These are phyloP conservation scores for Fusarium continuum DNA, from an alignment of 2,329 filamentous ascomycete genomes.

Conservation along the genomic window DNA sequence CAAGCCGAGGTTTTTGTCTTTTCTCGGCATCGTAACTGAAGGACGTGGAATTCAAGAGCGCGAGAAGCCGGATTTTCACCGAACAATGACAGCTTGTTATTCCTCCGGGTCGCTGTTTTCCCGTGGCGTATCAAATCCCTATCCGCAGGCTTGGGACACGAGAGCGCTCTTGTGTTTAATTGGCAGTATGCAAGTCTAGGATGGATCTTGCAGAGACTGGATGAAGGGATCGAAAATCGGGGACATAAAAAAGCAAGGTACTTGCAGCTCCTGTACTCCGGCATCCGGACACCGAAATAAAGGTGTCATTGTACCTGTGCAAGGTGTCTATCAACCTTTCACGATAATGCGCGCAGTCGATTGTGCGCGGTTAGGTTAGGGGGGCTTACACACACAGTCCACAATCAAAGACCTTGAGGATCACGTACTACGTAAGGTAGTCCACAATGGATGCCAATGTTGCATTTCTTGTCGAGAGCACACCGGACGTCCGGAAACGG, in stretches of 20 bases:
- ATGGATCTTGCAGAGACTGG: conserved; percentile 17
- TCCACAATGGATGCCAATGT: conserved; percentile 13
- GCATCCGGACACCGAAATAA: conserved; percentile 20
- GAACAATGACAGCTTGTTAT: conserved; percentile 4
- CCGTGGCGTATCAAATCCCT: conserved; percentile 5
- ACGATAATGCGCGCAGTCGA: neutral
- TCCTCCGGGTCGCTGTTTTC: neutral
- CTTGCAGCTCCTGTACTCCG: conserved; percentile 27
- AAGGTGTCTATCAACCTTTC: conserved; percentile 10
- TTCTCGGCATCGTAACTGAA: neutral
- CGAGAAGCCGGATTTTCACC: conserved; percentile 36
- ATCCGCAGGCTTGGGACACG: conserved; percentile 7
- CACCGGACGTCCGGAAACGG: conserved; percentile 39
- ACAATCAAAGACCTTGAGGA: neutral
- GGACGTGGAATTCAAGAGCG: too few relatives aligned
- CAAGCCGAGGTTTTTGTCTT: neutral
- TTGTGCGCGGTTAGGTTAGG: neutral
- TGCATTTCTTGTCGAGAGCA: neutral
- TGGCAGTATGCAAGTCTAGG: conserved; percentile 5
- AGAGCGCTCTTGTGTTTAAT: neutral
- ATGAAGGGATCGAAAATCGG: conserved; percentile 25
- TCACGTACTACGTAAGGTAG: too few relatives aligned
- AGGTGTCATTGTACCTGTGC: neutral
- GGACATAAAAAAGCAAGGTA: conserved; percentile 7
- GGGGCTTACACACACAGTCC: neutral